Conservation (phyloP, 257 asterid genomes). For the Plantago major region DNA sequence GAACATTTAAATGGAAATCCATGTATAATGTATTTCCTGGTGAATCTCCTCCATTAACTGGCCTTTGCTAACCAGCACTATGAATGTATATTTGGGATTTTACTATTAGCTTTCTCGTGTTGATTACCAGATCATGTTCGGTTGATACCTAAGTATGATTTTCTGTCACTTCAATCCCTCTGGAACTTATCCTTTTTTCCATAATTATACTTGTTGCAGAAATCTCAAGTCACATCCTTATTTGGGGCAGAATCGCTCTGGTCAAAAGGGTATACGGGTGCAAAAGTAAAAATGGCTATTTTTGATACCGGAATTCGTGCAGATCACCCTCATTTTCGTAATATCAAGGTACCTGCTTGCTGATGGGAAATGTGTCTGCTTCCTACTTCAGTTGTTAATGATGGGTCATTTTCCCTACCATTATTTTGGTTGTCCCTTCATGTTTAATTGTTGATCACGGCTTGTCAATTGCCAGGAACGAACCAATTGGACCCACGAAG, state of each 20-base stretch:
- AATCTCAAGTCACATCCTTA: constrained; percentile 89
- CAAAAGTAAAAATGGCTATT: constrained; percentile 97
- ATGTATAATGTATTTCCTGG: too few species aligned
- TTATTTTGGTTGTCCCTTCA: not conserved
- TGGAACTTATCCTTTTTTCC: not conserved
- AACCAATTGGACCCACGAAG: constrained; percentile 97
- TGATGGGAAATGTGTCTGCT: constrained; percentile 10
- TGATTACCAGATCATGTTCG: too few species aligned
- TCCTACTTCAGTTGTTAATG: not conserved
- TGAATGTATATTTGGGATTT: too few species aligned
- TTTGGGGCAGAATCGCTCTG: constrained; percentile 95
- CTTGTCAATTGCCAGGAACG: constrained; percentile 62
- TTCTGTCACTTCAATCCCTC: not conserved
- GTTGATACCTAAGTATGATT: not conserved
- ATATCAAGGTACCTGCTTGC: constrained; percentile 65
- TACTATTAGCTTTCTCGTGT: too few species aligned
- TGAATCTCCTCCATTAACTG: too few species aligned
- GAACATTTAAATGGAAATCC: too few species aligned
- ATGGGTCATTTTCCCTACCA: too few species aligned
- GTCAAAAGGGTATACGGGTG: constrained; percentile 89
- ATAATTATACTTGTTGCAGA: constrained; percentile 45
- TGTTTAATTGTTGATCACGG: constrained; percentile 19
- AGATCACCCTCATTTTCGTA: constrained; percentile 94
- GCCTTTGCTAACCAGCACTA: too few species aligned
- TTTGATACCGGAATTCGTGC: constrained; percentile 95